Base-by-base conservation (phyloP, 2,329 filamentous ascomycete genomes). In the Botrytis deweyae region DNA sequence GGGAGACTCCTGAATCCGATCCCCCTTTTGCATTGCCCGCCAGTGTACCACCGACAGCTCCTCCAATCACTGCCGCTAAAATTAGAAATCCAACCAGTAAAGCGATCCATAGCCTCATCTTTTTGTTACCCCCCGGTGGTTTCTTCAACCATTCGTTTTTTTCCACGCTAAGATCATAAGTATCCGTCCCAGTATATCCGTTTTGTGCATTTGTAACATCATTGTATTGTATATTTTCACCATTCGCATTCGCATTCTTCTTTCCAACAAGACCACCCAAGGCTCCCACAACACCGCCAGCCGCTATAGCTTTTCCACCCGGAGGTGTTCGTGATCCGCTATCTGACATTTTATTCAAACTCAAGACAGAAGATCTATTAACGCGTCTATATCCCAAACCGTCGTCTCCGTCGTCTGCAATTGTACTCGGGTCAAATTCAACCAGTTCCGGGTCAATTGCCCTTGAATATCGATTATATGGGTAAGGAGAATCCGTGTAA, bases 341-440 rank as follows among this genome's bases (percentile, higher is more conserved):
- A 68, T 80, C 76, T 7, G 78, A 79, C 64, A 77, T 63, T 33
- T 79, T 75, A 25, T 76, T 76, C 49, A 80, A 74, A 71, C 78
- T 81, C 46, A 80, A 58, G 81, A 91, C 87, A 1, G 52, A 91
- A 90, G 76, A 85, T 87, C 74, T 88, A 86, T 81, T 81, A 83
- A 79, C 80, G 66, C 81, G 83, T 69, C 82, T 84, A 78, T 88
- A 90, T 7, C 88, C 86, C 70, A 96, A 87, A 1, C 92, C 94
- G 81, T 97, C 95, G 79, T 97, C 95, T 42, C 93, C 94, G 80
- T 98, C 95, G 81, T 97, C 95, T 36, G 88, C 88, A 76, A 97
- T 95, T 22, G 91, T 90, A 79, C 92, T 89, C 4, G 94, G 94
- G 80, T 97, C 80, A 62, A 81, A 79, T 22, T 79, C 77, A 5